Base-by-base conservation (phyloP, 352 stramenopile genomes). In the Blastocystis hominis region DNA sequence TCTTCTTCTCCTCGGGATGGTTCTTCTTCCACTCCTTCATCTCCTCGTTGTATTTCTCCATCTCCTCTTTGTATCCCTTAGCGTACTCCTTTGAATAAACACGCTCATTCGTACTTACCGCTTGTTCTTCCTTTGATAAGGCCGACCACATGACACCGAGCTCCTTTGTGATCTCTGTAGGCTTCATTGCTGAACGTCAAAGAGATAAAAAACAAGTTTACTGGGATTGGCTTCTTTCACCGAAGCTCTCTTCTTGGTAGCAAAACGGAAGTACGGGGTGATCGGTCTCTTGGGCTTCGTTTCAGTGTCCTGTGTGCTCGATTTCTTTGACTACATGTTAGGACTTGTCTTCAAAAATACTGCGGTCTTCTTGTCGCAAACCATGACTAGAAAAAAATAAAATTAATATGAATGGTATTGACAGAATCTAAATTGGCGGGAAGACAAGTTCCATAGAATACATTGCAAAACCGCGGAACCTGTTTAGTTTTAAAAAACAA, bases 11-110 rank as follows among this genome's bases (percentile, higher is more conserved):
- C n/a, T 80, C 70, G 5, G 70, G 70, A 80, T 80, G 70, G 36
- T 50, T 80, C 17, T 64, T 64, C 70, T 80, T 80, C 70, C 70
- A 80, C 24, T 80, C 70, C 30, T 50, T 54, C 70, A 80, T 80
- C 70, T 80, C 42, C 70, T 80, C 53, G 20, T 80, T 54, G 55
- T 61, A 80, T 36, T 61, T 46, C 20, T 80, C 30, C 70, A 61
- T 80, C 46, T 80, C 70, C 4, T 50, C 70, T 13, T 64, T 54
- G 44, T 80, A 80, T 38, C 38, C 70, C 38, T 20, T 47, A 46
- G 50, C 34, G 36, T 80, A 80, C 70, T 80, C 63, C 70, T 80
- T 42, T 20, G 3, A n/a, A 30, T 64, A 4, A 80, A 34, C 2
- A 50, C 20, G 53, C 6, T 34, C 24, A 30, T 24, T 13, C 17